Conservation (phyloP, 2,329 filamentous ascomycete species). For the Xylariales sp. region DNA sequence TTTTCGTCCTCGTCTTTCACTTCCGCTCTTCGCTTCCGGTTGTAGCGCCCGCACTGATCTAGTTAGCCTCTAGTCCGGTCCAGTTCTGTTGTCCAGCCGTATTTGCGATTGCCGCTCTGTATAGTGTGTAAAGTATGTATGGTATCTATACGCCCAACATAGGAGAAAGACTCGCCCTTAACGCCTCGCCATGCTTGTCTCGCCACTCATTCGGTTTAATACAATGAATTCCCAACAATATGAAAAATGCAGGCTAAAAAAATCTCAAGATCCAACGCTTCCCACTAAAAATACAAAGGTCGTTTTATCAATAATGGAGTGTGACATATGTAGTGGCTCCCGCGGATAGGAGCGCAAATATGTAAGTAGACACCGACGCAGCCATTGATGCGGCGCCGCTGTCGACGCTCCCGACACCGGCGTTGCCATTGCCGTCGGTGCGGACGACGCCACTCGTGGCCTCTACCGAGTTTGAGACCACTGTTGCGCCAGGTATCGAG, state of each 20-base stretch:
- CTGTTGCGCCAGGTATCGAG: constrained; percentile 65
- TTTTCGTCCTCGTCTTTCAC: no score
- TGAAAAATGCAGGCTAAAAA: constrained; percentile 3
- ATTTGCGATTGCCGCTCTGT: neutral
- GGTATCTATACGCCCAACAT: neutral
- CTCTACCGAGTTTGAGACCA: constrained; percentile 60
- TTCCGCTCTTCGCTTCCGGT: no score
- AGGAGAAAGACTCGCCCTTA: constrained; percentile 1
- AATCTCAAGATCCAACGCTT: neutral
- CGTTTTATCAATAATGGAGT: constrained; percentile 32
- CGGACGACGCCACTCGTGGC: constrained; percentile 59
- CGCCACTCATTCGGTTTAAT: neutral
- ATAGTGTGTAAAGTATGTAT: neutral
- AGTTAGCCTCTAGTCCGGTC: neutral
- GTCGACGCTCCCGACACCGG: constrained; percentile 27
- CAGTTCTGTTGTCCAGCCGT: neutral
- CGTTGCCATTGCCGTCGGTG: constrained; percentile 36
- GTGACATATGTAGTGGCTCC: constrained; percentile 36
- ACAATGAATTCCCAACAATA: neutral
- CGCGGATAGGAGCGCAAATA: constrained; percentile 33
- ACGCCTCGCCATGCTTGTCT: constrained; percentile 37
- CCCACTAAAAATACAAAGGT: constrained; percentile 3
- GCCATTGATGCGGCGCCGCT: constrained; percentile 30
- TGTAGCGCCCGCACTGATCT: constrained; percentile 1
- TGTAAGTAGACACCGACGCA: constrained; percentile 25